Evolutionary conservation across 2,329 filamentous ascomycete genomes (phyloP), one percentile per base, ranked within the genome.

Genomic region (Colletotrichum gigasporum): DNA sequence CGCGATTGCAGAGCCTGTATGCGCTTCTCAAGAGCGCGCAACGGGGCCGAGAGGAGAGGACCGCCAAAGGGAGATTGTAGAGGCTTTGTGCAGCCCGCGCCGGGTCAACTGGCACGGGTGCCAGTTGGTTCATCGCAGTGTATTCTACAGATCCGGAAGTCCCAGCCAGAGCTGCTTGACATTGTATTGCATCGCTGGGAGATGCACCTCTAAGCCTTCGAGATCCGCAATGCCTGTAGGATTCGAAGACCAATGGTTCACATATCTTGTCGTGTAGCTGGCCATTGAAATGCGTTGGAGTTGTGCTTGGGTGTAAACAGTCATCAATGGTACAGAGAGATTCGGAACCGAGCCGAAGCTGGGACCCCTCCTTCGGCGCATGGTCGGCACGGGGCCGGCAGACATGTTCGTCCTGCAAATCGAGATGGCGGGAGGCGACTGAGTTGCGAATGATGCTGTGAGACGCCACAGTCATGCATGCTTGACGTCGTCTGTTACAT

Each of bases 1-100:
- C 88, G 10, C 78, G 88, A 72, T 71, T 92, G 77, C 88, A 91
- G 79, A 90, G 77, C 20, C 69, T 91, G 68, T 91, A 92, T 79
- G 89, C 89, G 24, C 73, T 91, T 69, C 73, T 91, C 67, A 83
- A 83, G 74, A 90, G 87, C 72, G 84, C 85, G 69, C 88, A 91
- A 79, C 74, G 77, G 67, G 82, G 82, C 53, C 79, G 86, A 58
- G 83, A 86, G 52, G 69, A 68, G 62, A 67, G 44, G 57, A 30
- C 37, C 5, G 2, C 22, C 18, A 69, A 62, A 60, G 74, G 69
- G 44, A 82, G 79, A 70, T 65, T 81, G 63, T 82, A 69, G 28
- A 59, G 11, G n/a, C 22, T 41, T 18, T 30, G 32, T n/a, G n/a
- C n/a, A n/a, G n/a, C 14, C 32, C 32, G 8, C 9, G 32, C 14